Base-by-base conservation (phyloP, 495 filamentous ascomycete genomes). In the Xylaria acuta region DNA sequence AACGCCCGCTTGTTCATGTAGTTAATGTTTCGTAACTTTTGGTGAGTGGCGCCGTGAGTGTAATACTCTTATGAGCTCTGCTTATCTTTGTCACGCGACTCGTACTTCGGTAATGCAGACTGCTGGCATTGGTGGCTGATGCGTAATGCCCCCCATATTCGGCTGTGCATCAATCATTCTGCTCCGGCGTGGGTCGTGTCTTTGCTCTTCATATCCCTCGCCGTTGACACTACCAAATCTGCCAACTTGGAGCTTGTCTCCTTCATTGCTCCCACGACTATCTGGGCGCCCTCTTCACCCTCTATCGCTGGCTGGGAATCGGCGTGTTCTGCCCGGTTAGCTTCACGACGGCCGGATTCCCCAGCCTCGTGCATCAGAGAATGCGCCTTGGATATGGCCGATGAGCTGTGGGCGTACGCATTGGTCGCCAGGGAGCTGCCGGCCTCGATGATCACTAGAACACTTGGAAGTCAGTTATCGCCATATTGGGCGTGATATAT, bases 191-290 rank as follows among this genome's bases (percentile, higher is more conserved):
- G 43, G 36, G 11, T n/a, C 22, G 34, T 38, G 9, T 64, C 60
- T 25, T 43, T 64, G n/a, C 60, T 22, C 38, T 75, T 77, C 18
- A 74, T 32, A 38, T 79, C 75, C 34, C 72, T 75, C 25, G 69
- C 73, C 60, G 67, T 30, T 36, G 77, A 70, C 18, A 66, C 64
- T 9, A 77, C 76, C 14, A 75, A 27, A 65, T 78, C 71, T 18
- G 77, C 74, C 53, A 79, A 76, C 34, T 41, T 73, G 40, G 75
- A 72, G 14, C 70, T 69, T n/a, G 62, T 76, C 68, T 79, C 71
- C 32, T 75, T 75, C 3, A 70, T 59, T 9, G 67, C 69, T 41
- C 65, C 76, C 36, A 72, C 70, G 25, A 69, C 72, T 34, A 45
- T 71, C 22, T 27, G 63, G 47, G 51, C 54, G 20, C 71, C 51